A percentile compares a stretch with the other conserved stretches of the same genome.
These are phyloP conservation scores for Hymenoscyphus linearis DNA, from an alignment of 2,329 filamentous ascomycete species.

Conservation along the genomic window DNA sequence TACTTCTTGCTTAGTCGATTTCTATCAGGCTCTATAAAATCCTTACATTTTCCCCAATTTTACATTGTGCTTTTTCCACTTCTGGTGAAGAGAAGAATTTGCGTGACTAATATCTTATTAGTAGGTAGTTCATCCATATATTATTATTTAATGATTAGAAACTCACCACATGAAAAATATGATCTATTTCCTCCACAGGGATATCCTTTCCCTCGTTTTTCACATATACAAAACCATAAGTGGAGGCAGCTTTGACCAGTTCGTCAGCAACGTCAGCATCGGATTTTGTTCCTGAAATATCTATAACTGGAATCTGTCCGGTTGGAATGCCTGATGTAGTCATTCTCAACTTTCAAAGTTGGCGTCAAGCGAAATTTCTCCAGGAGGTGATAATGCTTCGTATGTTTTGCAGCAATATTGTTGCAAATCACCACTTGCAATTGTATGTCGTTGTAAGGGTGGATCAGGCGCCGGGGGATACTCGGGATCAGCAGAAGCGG, in stretches of 20 bases:
- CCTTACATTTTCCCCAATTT: slow-evolving; percentile 59
- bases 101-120: slow-evolving; percentile 48
- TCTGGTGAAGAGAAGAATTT: slow-evolving; percentile 66
- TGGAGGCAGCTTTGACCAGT: slow-evolving; percentile 73
- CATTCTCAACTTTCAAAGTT: slow-evolving; percentile 12
- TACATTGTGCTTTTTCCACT: slow-evolving; percentile 68
- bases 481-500: too few relatives aligned
- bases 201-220: slow-evolving; percentile 69
- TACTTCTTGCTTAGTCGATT: slow-evolving; percentile 14
- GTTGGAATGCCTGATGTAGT: not conserved
- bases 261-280: slow-evolving; percentile 56
- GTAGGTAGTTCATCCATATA: slow-evolving; percentile 1
- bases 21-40: not conserved
- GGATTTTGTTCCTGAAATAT: slow-evolving; percentile 58
- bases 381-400: too few relatives aligned
- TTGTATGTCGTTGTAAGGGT: not conserved
- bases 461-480: too few relatives aligned
- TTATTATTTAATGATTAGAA: not conserved
- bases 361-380: not conserved
- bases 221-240: slow-evolving; percentile 87
- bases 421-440: too few relatives aligned
- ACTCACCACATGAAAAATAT: slow-evolving; percentile 67
- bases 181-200: slow-evolving; percentile 56
- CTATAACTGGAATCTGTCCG: slow-evolving; percentile 68
- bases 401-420: too few relatives aligned